Base-by-base conservation (phyloP, 148 eudicot genomes). In the Polygonum maritimum region DNA sequence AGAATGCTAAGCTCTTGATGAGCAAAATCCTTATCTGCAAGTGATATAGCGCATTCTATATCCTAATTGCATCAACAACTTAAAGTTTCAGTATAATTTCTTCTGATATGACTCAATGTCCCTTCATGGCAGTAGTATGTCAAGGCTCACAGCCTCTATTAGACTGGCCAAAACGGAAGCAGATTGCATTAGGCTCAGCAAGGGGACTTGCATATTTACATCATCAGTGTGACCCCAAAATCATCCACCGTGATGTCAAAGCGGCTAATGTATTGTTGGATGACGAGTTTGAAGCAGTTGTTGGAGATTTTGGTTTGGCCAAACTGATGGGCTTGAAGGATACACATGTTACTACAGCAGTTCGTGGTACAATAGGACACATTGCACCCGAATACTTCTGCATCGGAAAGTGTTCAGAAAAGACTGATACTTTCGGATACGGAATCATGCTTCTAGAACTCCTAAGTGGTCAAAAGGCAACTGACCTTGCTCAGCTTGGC, bases 381-480 rank as follows among this genome's bases (percentile, higher is more conserved):
- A 87, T 89, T 62, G 92, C 92, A 26, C 92, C 90, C 0, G 92
- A 89, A 75, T 89, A 89, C 78, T 78, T 89, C 14, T 85, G 88
- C 71, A 79, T 87, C 4, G 89, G 92, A 9, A 87, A 81, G 72
- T 89, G 88, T 63, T 86, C 89, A 4, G 92, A 89, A 76, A 89
- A 89, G 77, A 87, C 89, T 13, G 92, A 89, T 78, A 83, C 85
- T 31, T 89, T 87, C 71, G 89, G 92, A 3, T 89, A 86, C 52
- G 92, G 92, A 39, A 82, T 87, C 62, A 89, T 87, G 92, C 90
- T 89, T 82, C 84, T 89, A 60, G 92, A 89, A 82, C 87, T 86
- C 62, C 80, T 87, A 44, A 89, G 87, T 36, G 92, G 92, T 63
- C 92, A 89, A 36, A 79, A 88, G 81, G 89, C 92, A 76, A 86